Conservation (phyloP, 2,329 filamentous ascomycete species). For the Phoma sp. region DNA sequence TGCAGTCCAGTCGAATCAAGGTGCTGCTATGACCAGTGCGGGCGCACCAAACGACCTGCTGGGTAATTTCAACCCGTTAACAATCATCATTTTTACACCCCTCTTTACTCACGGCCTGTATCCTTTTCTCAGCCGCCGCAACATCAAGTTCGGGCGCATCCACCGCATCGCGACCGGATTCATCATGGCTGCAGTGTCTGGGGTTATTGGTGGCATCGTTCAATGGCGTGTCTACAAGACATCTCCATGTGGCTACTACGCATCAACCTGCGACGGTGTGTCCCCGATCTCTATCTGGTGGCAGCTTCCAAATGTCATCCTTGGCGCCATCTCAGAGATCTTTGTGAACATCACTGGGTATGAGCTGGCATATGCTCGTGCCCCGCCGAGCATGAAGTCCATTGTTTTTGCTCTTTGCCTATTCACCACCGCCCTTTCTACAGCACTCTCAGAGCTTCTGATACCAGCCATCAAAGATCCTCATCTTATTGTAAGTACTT, state of each 20-base stretch:
- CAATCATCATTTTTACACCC: conserved; percentile 41
- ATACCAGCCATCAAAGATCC: conserved; percentile 55
- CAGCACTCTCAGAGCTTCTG: conserved; percentile 52
- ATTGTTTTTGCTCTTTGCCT: conserved; percentile 52
- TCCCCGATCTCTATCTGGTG: conserved; percentile 53
- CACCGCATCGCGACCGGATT: conserved; percentile 60
- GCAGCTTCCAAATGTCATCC: conserved; percentile 49
- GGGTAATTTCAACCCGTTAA: conserved; percentile 17
- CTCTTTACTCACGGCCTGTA: conserved; percentile 58
- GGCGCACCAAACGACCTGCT: conserved; percentile 20
- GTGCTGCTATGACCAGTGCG: conserved; percentile 20
- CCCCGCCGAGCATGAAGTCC: conserved; percentile 52
- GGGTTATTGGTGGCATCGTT: conserved; percentile 47
- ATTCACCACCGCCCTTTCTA: conserved; percentile 49
- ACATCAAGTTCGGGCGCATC: conserved; percentile 57
- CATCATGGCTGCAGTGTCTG: conserved; percentile 55
- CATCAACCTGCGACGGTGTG: conserved; percentile 48
- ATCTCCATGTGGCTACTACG: conserved; percentile 52
- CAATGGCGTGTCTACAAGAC: conserved; percentile 56
- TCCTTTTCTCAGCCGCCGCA: conserved; percentile 50
- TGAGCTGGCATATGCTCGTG: conserved; percentile 53
- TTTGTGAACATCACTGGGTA: conserved; percentile 55
- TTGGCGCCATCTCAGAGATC: conserved; percentile 32
- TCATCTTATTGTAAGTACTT: conserved; percentile 45
- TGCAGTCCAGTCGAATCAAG: conserved; percentile 55